Conservation (phyloP, 164 flowering plant genomes). For the Aristolochia fimbriata region DNA sequence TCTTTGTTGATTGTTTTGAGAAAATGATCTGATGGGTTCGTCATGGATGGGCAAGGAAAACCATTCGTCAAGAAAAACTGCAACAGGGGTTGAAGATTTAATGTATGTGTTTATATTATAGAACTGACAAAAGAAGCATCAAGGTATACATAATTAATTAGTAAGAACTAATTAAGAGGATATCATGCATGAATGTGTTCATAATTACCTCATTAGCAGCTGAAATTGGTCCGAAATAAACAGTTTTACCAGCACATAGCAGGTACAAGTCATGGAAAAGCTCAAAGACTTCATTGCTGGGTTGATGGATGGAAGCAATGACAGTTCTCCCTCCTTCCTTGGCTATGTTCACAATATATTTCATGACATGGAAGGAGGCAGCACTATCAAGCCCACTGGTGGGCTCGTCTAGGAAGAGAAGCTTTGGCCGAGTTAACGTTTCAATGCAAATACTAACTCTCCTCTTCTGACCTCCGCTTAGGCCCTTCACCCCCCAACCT, state of each 20-base stretch:
- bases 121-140: no score
- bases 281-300: conserved; percentile 51
- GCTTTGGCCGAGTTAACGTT: conserved; percentile 40
- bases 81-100: no score
- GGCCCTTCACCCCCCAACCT: conserved; percentile 35
- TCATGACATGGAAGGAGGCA: conserved; percentile 46
- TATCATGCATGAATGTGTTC: no score
- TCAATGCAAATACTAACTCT: conserved; percentile 53
- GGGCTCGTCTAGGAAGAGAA: conserved; percentile 64
- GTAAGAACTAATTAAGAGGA: no score
- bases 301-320: conserved; percentile 63
- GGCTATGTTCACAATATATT: conserved; percentile 18
- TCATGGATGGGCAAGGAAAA: conserved; percentile 55
- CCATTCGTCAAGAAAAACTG: conserved; percentile 62
- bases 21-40: conserved; percentile 77
- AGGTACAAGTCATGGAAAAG: conserved; percentile 50
- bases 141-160: no score
- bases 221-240: conserved; percentile 50
- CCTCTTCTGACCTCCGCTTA: conserved; percentile 55
- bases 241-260: conserved; percentile 46
- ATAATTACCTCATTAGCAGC: conserved; percentile 37
- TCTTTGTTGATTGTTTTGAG: conserved; percentile 66
- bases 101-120: no score
- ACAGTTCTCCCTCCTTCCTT: conserved; percentile 34
- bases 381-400: conserved; percentile 67